Evolutionary conservation across 73 alveolate genomes (phyloP).

Genomic region (Breviolum minutum): DNA sequence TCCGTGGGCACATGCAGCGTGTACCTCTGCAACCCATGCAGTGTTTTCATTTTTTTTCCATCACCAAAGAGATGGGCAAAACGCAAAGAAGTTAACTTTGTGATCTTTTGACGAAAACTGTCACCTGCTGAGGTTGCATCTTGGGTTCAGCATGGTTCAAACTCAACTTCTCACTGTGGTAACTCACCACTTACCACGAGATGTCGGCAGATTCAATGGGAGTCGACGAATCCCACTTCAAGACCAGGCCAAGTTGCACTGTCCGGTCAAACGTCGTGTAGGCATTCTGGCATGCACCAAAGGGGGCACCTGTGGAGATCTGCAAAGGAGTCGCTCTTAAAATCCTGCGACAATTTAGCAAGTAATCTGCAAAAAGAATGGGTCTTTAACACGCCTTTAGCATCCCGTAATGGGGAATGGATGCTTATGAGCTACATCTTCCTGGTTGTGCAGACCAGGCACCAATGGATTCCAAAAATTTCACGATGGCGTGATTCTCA

Average conservation of each 20-base stretch:
- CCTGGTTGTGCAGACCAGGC: neutral
- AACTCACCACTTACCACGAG: neutral
- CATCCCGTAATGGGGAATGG: too few species aligned
- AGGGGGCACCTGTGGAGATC: conserved; percentile 28
- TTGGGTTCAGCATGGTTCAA: too few species aligned
- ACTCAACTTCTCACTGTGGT: neutral
- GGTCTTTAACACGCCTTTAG: too few species aligned
- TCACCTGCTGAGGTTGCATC: neutral
- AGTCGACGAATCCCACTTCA: too few species aligned
- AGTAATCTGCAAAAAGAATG: neutral
- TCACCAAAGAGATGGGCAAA: neutral
- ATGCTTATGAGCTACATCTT: too few species aligned
- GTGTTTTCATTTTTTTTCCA: neutral
- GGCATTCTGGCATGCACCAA: conserved; percentile 92
- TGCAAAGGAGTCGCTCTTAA: neutral
- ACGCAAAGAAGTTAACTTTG: neutral
- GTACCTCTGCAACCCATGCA: conserved; percentile 7
- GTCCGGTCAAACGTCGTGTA: conserved; percentile 87
- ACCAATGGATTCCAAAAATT: conserved; percentile 85
- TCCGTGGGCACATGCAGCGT: conserved; percentile 94
- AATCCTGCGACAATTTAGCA: neutral
- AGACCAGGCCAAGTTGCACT: conserved; percentile 12
- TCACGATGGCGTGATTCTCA: conserved; percentile 91
- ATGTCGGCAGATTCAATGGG: neutral
- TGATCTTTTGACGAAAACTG: neutral